Conservation (phyloP, 225 moss, liverwort and hornwort genomes). For the Marchantia polymorpha region DNA sequence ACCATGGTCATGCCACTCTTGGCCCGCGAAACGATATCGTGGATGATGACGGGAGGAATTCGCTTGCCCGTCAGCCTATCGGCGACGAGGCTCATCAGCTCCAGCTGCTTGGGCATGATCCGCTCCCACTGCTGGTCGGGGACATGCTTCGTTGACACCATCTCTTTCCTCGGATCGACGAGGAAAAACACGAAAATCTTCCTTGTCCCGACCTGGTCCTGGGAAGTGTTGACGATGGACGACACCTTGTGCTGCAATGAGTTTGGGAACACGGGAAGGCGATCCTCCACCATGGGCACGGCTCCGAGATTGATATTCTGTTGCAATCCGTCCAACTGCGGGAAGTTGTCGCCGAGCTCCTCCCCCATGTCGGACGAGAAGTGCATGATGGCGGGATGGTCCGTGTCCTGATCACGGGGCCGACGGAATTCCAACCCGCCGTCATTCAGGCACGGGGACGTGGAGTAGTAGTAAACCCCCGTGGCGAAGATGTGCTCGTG, state of each 20-base stretch:
- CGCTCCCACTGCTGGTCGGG: constrained; percentile 27
- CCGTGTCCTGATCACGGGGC: not conserved
- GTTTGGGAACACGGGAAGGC: constrained; percentile 28
- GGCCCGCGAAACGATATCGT: constrained; percentile 12
- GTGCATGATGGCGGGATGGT: constrained; percentile 7
- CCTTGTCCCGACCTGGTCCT: constrained; percentile 23
- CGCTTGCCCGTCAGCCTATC: not conserved
- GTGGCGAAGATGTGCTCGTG: constrained; percentile 31
- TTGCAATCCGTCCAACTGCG: not conserved
- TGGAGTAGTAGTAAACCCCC: constrained; percentile 35
- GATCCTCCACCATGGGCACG: constrained; percentile 6
- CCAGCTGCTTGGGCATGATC: not conserved
- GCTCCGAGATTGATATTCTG: constrained; percentile 19
- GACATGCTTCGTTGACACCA: constrained; percentile 25
- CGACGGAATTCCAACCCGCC: constrained; percentile 29
- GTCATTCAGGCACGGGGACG: constrained; percentile 22
- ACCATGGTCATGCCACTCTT: constrained; percentile 15
- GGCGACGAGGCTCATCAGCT: constrained; percentile 4
- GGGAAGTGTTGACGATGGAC: constrained; percentile 12
- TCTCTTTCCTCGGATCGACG: constrained; percentile 25
- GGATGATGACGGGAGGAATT: not conserved
- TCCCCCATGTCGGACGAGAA: not conserved
- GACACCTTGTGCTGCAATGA: constrained; percentile 31
- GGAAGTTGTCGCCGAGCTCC: not conserved
- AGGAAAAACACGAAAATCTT: constrained; percentile 34